Percentiles rank a stretch among this genome's conserved stretches.
Conservation (phyloP, 306 rosid genomes). For the Casuarina glauca region DNA sequence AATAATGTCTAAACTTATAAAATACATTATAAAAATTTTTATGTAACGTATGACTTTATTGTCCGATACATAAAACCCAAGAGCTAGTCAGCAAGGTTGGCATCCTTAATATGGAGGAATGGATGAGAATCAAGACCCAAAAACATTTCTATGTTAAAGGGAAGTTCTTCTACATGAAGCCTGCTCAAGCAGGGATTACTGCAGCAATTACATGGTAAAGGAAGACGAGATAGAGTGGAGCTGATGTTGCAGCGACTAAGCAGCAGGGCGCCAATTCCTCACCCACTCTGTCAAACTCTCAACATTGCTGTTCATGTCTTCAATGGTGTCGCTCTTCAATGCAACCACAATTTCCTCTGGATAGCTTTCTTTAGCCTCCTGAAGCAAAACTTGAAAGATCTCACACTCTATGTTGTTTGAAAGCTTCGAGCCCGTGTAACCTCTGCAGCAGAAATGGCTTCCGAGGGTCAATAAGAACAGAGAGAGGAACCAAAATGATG, state of each 20-base stretch:
- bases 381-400: constrained; percentile 82
- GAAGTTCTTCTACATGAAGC: background rate
- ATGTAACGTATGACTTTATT: too few relatives aligned
- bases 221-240: background rate
- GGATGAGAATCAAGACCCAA: background rate
- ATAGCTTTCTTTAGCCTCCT: constrained; percentile 86
- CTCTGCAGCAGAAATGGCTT: constrained; percentile 42
- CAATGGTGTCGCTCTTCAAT: constrained; percentile 58
- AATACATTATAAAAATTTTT: too few relatives aligned
- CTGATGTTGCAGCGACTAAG: constrained; percentile 16
- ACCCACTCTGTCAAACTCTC: constrained; percentile 68
- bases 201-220: constrained; percentile 7
- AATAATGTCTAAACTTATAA: too few relatives aligned
- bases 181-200: background rate
- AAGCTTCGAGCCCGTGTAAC: constrained; percentile 67
- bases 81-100: too few relatives aligned
- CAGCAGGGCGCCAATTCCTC: constrained; percentile 51
- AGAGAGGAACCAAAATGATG: background rate
- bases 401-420: constrained; percentile 84
- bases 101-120: too few relatives aligned
- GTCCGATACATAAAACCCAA: too few relatives aligned
- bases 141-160: background rate
- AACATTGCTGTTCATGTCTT: constrained; percentile 62
- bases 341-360: constrained; percentile 65
- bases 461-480: constrained; percentile 1